Percentiles rank a stretch among this genome's conserved stretches.
These are phyloP conservation scores for Mrakia hoshinonis DNA, from an alignment of 768 basidiomycete genomes.

Conservation along the genomic window DNA sequence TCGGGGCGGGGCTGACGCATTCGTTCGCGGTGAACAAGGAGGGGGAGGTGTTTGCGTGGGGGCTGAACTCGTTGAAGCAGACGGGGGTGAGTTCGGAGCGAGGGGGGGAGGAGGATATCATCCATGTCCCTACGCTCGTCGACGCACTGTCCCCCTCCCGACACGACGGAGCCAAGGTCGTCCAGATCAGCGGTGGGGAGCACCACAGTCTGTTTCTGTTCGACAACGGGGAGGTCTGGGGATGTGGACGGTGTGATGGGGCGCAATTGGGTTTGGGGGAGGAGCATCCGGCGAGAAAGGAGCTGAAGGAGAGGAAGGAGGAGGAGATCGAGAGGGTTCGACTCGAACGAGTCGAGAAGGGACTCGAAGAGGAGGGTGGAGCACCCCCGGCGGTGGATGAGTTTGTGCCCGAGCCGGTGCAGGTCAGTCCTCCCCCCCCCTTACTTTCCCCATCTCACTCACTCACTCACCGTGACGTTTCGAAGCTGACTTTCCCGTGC, in stretches of 20 bases:
- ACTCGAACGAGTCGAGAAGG: constrained; percentile 20
- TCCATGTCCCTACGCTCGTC: constrained; percentile 52
- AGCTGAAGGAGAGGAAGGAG: constrained; percentile 34
- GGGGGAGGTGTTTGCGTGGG: constrained; percentile 88
- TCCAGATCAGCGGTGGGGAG: constrained; percentile 69
- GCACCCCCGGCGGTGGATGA: constrained; percentile 37
- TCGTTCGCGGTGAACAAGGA: constrained; percentile 81
- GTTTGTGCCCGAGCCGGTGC: constrained; percentile 39
- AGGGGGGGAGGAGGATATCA: constrained; percentile 38
- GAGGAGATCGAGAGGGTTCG: constrained; percentile 29
- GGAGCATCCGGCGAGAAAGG: constrained; percentile 44
- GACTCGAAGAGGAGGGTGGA: constrained; percentile 30
- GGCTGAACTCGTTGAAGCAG: constrained; percentile 77
- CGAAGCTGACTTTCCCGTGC: constrained; percentile 8
- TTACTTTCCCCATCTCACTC: not conserved
- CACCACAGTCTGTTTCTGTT: constrained; percentile 89
- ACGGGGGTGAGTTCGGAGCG: constrained; percentile 50
- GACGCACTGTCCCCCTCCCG: constrained; percentile 37
- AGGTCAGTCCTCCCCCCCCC: constrained; percentile 29
- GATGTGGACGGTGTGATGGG: constrained; percentile 73
- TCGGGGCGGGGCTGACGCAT: constrained; percentile 76
- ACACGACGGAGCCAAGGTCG: constrained; percentile 42
- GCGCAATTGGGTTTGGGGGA: constrained; percentile 62
- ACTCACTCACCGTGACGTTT: not conserved
- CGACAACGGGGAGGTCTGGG: constrained; percentile 70